phyloP scores from a whole-genome alignment of 2,329 filamentous ascomycete species.

The Cordyceps javanica region DNA sequence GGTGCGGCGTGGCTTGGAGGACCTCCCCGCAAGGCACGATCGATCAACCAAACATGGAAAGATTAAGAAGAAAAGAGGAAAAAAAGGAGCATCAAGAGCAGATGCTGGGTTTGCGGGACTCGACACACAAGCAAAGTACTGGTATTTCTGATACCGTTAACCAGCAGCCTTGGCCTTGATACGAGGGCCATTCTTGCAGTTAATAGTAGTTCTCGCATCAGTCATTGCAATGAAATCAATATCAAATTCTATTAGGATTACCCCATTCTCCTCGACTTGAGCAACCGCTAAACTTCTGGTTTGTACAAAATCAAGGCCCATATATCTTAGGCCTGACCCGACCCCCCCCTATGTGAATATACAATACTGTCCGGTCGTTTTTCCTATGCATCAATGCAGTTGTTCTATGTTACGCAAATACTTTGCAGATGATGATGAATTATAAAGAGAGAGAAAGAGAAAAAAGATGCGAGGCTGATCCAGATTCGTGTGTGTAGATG shows the following conservation, averaged over 20 bases:
- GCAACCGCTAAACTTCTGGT: not conserved
- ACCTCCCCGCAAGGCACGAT: no score
- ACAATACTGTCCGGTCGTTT: slow-evolving; percentile 1
- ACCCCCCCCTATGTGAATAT: not conserved
- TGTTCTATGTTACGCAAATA: not conserved
- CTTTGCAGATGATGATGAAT: not conserved
- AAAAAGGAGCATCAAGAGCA: no score
- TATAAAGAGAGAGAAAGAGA: no score
- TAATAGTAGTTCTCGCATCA: no score
- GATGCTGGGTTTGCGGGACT: no score
- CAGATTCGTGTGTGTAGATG: not conserved
- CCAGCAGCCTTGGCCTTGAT: no score
- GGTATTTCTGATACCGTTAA: no score
- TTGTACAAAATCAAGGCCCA: not conserved
- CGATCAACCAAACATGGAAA: no score
- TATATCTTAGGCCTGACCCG: not conserved
- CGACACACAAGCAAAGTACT: no score
- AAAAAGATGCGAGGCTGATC: not conserved
- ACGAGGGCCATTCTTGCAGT: no score
- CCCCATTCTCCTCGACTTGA: not conserved
- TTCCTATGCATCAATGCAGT: slow-evolving; percentile 1
- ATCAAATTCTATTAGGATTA: not conserved
- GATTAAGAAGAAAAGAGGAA: no score
- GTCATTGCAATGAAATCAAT: not conserved
- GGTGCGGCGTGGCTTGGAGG: no score